phyloP scores from a whole-genome alignment of 2,329 filamentous ascomycete genomes.

The Penicillium digitatum region DNA sequence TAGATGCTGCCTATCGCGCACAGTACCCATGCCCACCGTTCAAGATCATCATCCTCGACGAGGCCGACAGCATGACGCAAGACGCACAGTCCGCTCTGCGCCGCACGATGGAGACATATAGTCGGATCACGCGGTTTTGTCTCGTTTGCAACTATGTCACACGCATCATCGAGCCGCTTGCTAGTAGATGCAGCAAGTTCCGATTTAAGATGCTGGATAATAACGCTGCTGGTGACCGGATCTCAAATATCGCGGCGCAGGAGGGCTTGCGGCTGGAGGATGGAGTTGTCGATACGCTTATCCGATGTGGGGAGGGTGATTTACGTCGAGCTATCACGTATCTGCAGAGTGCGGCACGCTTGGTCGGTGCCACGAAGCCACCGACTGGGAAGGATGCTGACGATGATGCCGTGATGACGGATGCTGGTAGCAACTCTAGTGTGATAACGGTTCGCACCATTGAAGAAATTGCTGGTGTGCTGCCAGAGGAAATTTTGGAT shows the following conservation, averaged over 20 bases:
- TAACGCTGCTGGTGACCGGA: conserved; percentile 70
- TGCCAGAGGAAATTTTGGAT: conserved; percentile 71
- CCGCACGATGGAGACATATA: conserved; percentile 97
- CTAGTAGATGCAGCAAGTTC: conserved; percentile 92
- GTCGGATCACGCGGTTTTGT: conserved; percentile 93
- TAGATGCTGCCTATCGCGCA: conserved; percentile 59
- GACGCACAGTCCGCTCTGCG: conserved; percentile 91
- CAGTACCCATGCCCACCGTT: conserved; percentile 93
- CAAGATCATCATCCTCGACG: conserved; percentile 98
- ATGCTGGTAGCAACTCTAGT: conserved; percentile 50
- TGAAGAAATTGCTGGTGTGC: conserved; percentile 93
- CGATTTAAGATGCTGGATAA: conserved; percentile 94
- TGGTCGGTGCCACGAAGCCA: conserved; percentile 64
- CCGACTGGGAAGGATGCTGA: conserved; percentile 46
- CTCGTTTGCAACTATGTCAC: conserved; percentile 99
- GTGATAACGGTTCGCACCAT: conserved; percentile 72
- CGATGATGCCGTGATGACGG: conserved; percentile 60
- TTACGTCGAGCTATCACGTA: conserved; percentile 94
- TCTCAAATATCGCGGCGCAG: conserved; percentile 75
- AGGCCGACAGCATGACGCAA: conserved; percentile 98
- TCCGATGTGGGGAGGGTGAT: conserved; percentile 88
- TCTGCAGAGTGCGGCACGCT: conserved; percentile 83
- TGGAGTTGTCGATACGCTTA: conserved; percentile 77
- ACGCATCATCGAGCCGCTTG: conserved; percentile 92
- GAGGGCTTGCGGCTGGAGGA: conserved; percentile 74